Evolutionary conservation across 1,139 yeast species (phyloP), one percentile per base, ranked within the genome.

Genomic region (Citeromyces hawaiiensis): DNA sequence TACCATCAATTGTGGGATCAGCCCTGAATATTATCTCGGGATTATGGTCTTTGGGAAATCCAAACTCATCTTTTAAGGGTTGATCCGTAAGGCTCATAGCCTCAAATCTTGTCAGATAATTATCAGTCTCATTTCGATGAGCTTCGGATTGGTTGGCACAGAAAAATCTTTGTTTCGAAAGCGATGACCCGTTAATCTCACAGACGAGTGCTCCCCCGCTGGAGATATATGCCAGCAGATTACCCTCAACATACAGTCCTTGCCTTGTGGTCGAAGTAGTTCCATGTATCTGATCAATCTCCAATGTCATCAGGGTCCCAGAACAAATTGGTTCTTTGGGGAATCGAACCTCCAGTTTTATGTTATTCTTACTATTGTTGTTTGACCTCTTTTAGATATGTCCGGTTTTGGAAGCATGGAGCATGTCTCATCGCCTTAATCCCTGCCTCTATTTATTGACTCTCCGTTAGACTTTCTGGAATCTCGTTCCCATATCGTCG

Each of bases 131-230:
- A 2, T 15, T n/a, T 8, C 27, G 19, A 32, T 35, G n/a, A 2
- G 18, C 15, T 13, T 16, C 29, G 9, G 38, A 30, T 15, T 30
- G 43, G 42, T 68, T 69, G 25, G 77, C 78, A 53, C 75, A 70
- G 48, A 68, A 71, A 49, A 72, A 71, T 43, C 74, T 53, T 47
- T 71, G 78, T 39, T 53, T 43, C 14, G 45, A 36, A 0, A 57
- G 47, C 4, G 39, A 11, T 10, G 31, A 13, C 14, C 43, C 45
- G 36, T 59, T 52, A 2, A 66, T 42, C 21, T 53, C 48, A 36
- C 70, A 57, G 4, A 75, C 72, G 4, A 76, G 80, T 1, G 76
- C 83, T 1, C 85, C 85, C 5, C 83, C 82, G 38, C 85, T 76
- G 3, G 82, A 82, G 2, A 75, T 66, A 48, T 76, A 77, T 0